Evolutionary conservation across 768 basidiomycete species (phyloP), one percentile per base, ranked within the genome.

Genomic region (Stropharia rugosoannulata): DNA sequence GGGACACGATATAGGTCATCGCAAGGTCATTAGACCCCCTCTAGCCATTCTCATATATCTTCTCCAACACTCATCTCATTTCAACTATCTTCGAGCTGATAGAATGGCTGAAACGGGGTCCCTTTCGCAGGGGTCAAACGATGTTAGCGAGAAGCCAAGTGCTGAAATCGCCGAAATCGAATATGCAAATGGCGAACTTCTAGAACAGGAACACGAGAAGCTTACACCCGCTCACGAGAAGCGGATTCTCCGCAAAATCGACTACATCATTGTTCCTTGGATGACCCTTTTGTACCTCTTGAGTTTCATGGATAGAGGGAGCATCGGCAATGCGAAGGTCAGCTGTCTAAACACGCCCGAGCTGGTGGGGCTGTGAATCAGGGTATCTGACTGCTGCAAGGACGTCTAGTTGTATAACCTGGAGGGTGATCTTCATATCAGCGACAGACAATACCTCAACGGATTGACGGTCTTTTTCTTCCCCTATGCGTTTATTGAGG

Each of bases 401-500:
- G 19, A 5, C 16, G 8, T 22, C 19, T 62, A 89, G 87, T 68
- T 91, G 40, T 90, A 90, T 62, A 72, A 76, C 61, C 68, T 92
- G 63, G 81, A 81, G 55, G 56, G 62, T n/a, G 77, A 83, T 65
- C 73, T 92, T 40, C 72, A 82, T 59, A 75, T 90, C 25, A 76
- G 75, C 16, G 84, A 88, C 60, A 77, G 71, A 19, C 84, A 90
- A 64, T 90, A 89, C 66, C 73, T 84, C 35, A 72, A 85, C 25
- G 74, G 76, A 15, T 74, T 89, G 55, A 87, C 87, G 40, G 79
- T 73, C 36, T 74, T 82, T 59, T 82, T 82, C 68, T 80, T 83
- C 69, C 75, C 84, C 45, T 90, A 91, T 62, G 77, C 85, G 1
- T 62, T 89, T 27, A 90, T 90, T 59, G 86, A 90, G 77, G 85